These are phyloP conservation scores for Phytophthora fragariae DNA, from an alignment of 352 stramenopile genomes.

Conservation along the genomic window DNA sequence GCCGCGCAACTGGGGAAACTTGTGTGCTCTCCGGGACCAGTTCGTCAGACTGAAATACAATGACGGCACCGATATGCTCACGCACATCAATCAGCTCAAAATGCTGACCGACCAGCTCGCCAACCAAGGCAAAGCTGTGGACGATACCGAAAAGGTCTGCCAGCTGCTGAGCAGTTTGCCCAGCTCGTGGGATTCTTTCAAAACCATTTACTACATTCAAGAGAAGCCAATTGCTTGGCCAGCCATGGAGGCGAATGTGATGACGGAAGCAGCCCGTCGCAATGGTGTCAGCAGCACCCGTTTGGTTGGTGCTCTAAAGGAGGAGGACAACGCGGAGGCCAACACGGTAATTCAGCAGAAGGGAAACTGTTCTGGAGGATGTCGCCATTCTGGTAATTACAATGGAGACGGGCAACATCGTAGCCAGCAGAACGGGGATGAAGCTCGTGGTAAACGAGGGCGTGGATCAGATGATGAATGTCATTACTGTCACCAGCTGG, in stretches of 20 bases:
- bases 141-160: slow-evolving; percentile 13
- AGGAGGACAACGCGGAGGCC: background rate
- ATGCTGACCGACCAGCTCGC: background rate
- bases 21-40: slow-evolving; percentile 10
- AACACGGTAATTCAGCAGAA: slow-evolving; percentile 10
- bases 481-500: background rate
- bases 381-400: background rate
- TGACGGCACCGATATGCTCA: slow-evolving; percentile 10
- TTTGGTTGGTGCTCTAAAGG: background rate
- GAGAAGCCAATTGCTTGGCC: slow-evolving; percentile 11
- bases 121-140: slow-evolving; percentile 10
- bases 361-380: background rate
- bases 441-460: background rate
- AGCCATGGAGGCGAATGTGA: slow-evolving; percentile 11
- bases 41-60: slow-evolving; percentile 15
- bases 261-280: slow-evolving; percentile 1
- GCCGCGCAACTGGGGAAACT: slow-evolving; percentile 15
- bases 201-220: slow-evolving; percentile 26
- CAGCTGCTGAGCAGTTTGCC: slow-evolving; percentile 3
- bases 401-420: background rate
- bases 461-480: background rate
- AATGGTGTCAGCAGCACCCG: background rate
- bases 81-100: slow-evolving; percentile 1
- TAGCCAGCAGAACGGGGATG: background rate
- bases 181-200: slow-evolving; percentile 14